Percentiles rank a stretch among this genome's conserved stretches.
Evolutionary conservation across 140 eudicot species (phyloP).

Genomic region (Erigeron philadelphicus): DNA sequence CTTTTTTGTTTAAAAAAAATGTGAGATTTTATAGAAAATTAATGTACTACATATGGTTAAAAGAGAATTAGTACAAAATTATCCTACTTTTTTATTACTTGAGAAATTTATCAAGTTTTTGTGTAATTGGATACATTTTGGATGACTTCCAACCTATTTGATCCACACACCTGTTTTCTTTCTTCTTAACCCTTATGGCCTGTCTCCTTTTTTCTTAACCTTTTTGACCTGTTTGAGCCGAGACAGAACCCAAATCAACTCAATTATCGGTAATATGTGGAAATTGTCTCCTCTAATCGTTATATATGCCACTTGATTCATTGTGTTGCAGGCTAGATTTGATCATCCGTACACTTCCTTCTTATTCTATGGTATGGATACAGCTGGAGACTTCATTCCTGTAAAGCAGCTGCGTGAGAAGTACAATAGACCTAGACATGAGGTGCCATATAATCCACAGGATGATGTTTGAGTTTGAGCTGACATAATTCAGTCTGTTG

Average conservation of each 20-base stretch:
- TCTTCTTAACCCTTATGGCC: neutral
- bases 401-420: conserved; percentile 87
- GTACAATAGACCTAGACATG: conserved; percentile 79
- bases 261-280: neutral
- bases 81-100: neutral
- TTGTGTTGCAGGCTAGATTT: conserved; percentile 56
- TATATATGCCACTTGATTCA: conserved; percentile 13
- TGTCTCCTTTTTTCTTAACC: neutral
- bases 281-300: neutral
- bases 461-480: conserved; percentile 42
- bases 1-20: neutral
- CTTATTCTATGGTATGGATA: conserved; percentile 79
- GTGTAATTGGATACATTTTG: neutral
- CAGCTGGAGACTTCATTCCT: conserved; percentile 90
- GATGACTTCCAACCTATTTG: neutral
- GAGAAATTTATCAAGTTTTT: neutral
- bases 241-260: conserved; percentile 5
- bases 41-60: neutral
- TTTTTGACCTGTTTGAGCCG: neutral
- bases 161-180: neutral
- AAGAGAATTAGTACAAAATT: neutral
- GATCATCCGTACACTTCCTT: conserved; percentile 89
- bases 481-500: conserved; percentile 13
- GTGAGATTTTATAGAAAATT: neutral
- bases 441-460: conserved; percentile 63